Conservation (phyloP, 257 asterid genomes). For the Ligustrum vulgare region DNA sequence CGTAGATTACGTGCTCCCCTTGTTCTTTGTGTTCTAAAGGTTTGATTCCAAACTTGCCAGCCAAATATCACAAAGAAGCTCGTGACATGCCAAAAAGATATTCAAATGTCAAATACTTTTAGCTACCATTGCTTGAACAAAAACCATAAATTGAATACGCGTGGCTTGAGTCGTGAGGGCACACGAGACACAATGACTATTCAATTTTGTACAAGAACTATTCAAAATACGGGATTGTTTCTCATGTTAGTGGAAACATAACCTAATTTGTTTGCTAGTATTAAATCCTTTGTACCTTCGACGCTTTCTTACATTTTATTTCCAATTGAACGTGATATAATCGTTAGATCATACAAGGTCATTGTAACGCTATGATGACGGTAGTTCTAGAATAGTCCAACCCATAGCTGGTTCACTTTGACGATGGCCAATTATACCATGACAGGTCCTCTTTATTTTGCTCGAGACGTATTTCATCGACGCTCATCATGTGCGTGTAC, state of each 20-base stretch:
- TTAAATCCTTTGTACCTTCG: not conserved
- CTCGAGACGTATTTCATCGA: too few species aligned
- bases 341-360: not conserved
- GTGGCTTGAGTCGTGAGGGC: constrained; percentile 10
- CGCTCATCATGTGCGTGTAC: too few species aligned
- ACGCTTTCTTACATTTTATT: not conserved
- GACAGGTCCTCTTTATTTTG: too few species aligned
- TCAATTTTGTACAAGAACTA: too few species aligned
- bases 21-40: constrained; percentile 6
- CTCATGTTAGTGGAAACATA: too few species aligned
- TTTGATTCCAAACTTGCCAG: constrained; percentile 2
- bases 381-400: not conserved
- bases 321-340: not conserved
- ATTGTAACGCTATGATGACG: not conserved
- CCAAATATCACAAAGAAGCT: not conserved
- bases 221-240: too few species aligned
- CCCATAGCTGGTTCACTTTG: not conserved
- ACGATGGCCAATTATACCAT: not conserved
- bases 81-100: not conserved
- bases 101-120: not conserved
- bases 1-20: constrained; percentile 27
- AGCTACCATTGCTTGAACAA: not conserved
- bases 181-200: not conserved
- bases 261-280: too few species aligned
- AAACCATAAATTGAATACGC: not conserved